phyloP scores from a whole-genome alignment of 768 basidiomycete species.

The Chiua virens region DNA sequence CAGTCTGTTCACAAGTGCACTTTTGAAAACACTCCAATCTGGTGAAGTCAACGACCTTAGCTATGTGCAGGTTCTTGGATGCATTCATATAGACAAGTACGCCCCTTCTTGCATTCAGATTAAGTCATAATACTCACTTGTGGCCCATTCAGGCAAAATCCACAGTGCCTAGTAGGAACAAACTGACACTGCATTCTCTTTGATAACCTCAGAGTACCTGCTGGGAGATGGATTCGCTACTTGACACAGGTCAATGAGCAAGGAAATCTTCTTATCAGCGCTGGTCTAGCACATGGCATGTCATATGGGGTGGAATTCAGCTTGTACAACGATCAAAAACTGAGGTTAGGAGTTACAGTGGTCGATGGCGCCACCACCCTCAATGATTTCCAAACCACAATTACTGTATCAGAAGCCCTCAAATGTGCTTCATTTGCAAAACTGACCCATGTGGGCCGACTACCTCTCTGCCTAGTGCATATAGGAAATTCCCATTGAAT shows the following conservation, averaged over 20 bases:
- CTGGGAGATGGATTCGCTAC: constrained; percentile 5
- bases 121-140: background rate
- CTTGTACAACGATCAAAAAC: constrained; percentile 11
- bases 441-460: background rate
- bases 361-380: constrained; percentile 10
- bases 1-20: constrained; percentile 27
- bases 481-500: background rate
- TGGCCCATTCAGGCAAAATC: constrained; percentile 23
- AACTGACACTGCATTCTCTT: constrained; percentile 25
- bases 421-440: background rate
- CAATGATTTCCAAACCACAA: constrained; percentile 11
- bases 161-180: constrained; percentile 31
- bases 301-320: constrained; percentile 15
- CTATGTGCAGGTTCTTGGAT: constrained; percentile 24
- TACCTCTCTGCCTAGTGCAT: constrained; percentile 2
- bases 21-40: constrained; percentile 14
- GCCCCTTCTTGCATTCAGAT: background rate
- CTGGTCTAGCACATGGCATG: constrained; percentile 30
- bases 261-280: constrained; percentile 17
- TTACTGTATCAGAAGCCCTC: background rate
- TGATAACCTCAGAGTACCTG: constrained; percentile 15
- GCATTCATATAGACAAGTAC: constrained; percentile 11
- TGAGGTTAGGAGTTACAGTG: background rate
- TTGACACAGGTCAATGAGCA: background rate
- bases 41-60: constrained; percentile 15